Evolutionary conservation across 192 early-diverging fungal genomes (phyloP).

Genomic region (Kickxella alabastrina): DNA sequence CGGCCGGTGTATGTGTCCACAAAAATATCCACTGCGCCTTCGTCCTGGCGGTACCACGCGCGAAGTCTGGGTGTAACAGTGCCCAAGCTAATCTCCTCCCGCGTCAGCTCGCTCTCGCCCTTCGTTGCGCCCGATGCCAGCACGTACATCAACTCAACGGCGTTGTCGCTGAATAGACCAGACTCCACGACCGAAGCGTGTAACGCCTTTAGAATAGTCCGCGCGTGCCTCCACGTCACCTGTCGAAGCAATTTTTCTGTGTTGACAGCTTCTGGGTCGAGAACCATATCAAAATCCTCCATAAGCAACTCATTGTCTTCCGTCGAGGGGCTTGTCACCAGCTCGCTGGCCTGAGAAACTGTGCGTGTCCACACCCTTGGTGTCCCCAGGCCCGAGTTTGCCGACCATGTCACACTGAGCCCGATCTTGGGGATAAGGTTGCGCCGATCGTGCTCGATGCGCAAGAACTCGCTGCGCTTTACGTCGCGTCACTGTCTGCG

Average conservation of each 20-base stretch:
- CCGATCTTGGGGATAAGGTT: slow-evolving; percentile 42
- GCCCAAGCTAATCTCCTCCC: slow-evolving; percentile 5
- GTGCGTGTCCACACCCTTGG: slow-evolving; percentile 36
- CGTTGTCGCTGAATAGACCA: slow-evolving; percentile 18
- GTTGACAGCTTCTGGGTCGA: slow-evolving; percentile 27
- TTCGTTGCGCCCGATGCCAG: slow-evolving; percentile 16
- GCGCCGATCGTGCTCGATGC: slow-evolving; percentile 38
- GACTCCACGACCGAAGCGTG: slow-evolving; percentile 16
- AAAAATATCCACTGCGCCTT: slow-evolving; percentile 44
- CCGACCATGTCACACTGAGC: slow-evolving; percentile 29
- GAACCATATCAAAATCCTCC: slow-evolving; percentile 6
- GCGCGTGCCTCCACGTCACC: slow-evolving; percentile 38
- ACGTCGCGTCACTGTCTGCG: background rate
- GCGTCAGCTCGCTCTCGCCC: slow-evolving; percentile 7
- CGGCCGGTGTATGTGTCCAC: slow-evolving; percentile 39
- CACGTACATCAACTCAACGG: slow-evolving; percentile 32
- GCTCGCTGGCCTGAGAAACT: slow-evolving; percentile 16
- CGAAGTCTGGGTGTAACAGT: slow-evolving; percentile 30
- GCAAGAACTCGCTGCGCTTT: slow-evolving; percentile 16
- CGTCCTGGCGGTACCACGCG: slow-evolving; percentile 42
- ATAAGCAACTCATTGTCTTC: slow-evolving; percentile 4
- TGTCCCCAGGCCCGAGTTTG: slow-evolving; percentile 20
- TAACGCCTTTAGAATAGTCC: slow-evolving; percentile 26
- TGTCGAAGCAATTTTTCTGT: slow-evolving; percentile 33
- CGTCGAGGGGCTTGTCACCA: background rate